phyloP scores from a whole-genome alignment of 2,329 filamentous ascomycete species.

The Fusarium mexicanum region DNA sequence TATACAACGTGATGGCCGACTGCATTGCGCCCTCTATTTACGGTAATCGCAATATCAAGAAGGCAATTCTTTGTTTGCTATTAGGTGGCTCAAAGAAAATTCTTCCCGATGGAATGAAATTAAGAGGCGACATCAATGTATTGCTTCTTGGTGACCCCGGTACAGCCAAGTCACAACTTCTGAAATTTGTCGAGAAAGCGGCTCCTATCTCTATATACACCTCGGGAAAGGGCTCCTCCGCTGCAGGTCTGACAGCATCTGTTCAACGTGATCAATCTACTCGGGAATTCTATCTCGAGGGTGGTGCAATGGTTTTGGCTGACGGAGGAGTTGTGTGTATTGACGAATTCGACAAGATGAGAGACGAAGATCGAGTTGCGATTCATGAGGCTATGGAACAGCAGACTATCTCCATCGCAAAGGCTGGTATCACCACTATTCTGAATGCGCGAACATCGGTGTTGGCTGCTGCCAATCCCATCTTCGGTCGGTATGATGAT shows the following conservation, averaged over 20 bases:
- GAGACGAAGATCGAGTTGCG: constrained; percentile 95
- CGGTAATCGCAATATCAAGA: constrained; percentile 95
- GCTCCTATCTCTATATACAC: constrained; percentile 98
- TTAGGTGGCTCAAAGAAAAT: constrained; percentile 98
- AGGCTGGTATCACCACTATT: constrained; percentile 98
- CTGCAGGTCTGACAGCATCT: constrained; percentile 95
- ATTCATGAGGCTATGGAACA: constrained; percentile 99
- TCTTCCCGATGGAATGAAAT: constrained; percentile 94
- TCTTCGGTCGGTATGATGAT: constrained; percentile 97
- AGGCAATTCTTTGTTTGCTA: constrained; percentile 91
- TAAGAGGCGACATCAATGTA: constrained; percentile 98
- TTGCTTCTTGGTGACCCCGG: constrained; percentile 95
- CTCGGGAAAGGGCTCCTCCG: constrained; percentile 96
- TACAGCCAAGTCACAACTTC: constrained; percentile 95
- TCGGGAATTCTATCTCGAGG: constrained; percentile 96
- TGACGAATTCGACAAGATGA: constrained; percentile 99
- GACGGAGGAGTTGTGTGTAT: constrained; percentile 98
- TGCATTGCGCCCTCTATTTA: constrained; percentile 99
- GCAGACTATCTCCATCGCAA: constrained; percentile 98
- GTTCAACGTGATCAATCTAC: constrained; percentile 93
- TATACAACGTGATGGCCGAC: constrained; percentile 90
- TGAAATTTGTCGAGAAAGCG: constrained; percentile 97
- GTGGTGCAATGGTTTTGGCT: constrained; percentile 97
- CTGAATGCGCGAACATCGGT: constrained; percentile 96
- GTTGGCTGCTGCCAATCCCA: constrained; percentile 93